Evolutionary conservation across 306 rosid species (phyloP), one percentile per base, ranked within the genome.

Genomic region (Ziziphus jujuba): DNA sequence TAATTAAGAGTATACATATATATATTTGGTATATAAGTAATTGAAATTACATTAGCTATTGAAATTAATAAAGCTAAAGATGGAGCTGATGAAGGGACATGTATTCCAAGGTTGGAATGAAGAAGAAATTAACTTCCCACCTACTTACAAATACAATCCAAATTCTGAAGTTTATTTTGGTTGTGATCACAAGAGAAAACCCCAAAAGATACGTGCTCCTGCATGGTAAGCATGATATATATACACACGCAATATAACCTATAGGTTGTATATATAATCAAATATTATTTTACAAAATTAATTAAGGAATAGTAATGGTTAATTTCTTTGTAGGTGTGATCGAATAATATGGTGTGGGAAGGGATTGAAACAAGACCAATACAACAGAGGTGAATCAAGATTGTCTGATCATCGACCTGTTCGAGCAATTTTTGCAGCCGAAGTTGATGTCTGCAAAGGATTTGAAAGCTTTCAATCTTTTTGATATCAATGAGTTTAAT

Each of bases 321-420:
- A 28, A 28, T 28, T 28, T 28, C 33, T 28, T 22, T 79, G 73
- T 70, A 81, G 84, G 85, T 84, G 85, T 36, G 87, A 84, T 62
- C 61, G 84, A 55, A 87, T 84, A 72, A 72, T 79, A 33, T 87
- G 85, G 89, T 82, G 70, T 23, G 81, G 87, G n/a, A 72, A 75
- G 58, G 87, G 86, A 55, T 74, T 87, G 56, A 77, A 61, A 71
- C 92, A 87, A 77, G 77, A 36, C 1, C 66, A 75, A 11, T 77
- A 80, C 57, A 52, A 19, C 34, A 75, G 84, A 77, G 67, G 81
- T 22, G 89, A 81, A 56, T 75, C 80, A 38, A 77, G 21, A 44
- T 72, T 82, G 35, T 84, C 87, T 5, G 85, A 83, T 77, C 86
- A 83, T 49, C 77, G 85, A 66, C 87, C 88, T 36, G 79, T 87